These are phyloP conservation scores for Rhizopogon vulgaris DNA, from an alignment of 768 basidiomycete species.

Conservation along the genomic window DNA sequence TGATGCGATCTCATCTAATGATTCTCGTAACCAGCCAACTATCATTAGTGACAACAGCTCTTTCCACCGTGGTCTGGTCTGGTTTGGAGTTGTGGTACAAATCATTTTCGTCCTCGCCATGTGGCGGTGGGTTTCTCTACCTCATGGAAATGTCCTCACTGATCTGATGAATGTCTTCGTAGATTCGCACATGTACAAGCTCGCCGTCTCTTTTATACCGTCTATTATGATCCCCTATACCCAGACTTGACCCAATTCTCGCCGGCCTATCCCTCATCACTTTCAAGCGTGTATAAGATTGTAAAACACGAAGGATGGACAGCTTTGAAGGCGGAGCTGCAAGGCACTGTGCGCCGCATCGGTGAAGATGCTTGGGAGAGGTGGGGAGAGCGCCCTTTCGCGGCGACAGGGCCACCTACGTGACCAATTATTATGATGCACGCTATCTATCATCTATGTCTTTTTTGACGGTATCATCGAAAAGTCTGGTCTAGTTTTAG, in stretches of 20 bases:
- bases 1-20: neutral
- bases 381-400: constrained; percentile 29
- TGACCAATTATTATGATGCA: constrained; percentile 35
- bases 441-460: constrained; percentile 16
- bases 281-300: constrained; percentile 30
- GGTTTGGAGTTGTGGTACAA: constrained; percentile 37
- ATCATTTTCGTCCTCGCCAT: constrained; percentile 41
- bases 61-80: constrained; percentile 26
- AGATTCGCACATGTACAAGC: constrained; percentile 43
- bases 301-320: constrained; percentile 36
- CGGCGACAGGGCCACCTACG: constrained; percentile 20
- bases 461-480: neutral
- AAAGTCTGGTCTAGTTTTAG: neutral
- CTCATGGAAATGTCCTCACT: neutral
- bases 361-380: constrained; percentile 37
- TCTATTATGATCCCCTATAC: constrained; percentile 75
- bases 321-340: constrained; percentile 30
- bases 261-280: constrained; percentile 30
- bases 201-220: constrained; percentile 57
- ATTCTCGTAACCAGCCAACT: constrained; percentile 13
- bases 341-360: constrained; percentile 33
- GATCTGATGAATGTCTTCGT: constrained; percentile 16
- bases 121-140: constrained; percentile 46
- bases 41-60: constrained; percentile 12
- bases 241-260: constrained; percentile 51